Evolutionary conservation across 306 rosid species (phyloP).

Genomic region (Myrica gale): DNA sequence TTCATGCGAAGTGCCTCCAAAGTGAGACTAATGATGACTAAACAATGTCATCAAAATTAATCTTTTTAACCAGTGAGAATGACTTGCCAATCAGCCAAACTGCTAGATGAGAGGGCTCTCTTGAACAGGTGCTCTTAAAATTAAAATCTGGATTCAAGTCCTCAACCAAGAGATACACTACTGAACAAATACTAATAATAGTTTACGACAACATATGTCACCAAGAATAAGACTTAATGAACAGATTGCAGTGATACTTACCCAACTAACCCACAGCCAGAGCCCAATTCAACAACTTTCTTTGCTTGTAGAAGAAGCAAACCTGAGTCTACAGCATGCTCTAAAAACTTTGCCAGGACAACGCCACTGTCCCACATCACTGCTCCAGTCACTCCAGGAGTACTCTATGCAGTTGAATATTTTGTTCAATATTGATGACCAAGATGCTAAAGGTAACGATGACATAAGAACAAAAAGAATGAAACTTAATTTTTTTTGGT

Average conservation of each 20-base stretch:
- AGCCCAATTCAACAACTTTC: conserved; percentile 73
- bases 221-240: conserved; percentile 5
- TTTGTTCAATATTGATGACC: conserved; percentile 24
- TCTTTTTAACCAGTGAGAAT: background rate
- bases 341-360: conserved; percentile 71
- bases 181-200: background rate
- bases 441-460: background rate
- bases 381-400: conserved; percentile 83
- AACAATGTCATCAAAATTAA: no score
- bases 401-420: conserved; percentile 41
- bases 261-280: conserved; percentile 90
- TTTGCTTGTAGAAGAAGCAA: conserved; percentile 60
- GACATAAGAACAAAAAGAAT: background rate
- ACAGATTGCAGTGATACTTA: conserved; percentile 28
- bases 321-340: conserved; percentile 70
- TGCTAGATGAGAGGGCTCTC: background rate
- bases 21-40: no score
- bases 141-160: background rate
- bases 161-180: background rate
- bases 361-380: conserved; percentile 95
- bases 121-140: background rate
- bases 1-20: background rate
- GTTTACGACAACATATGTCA: conserved; percentile 5
- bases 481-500: no score
- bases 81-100: background rate